Evolutionary conservation across 345 rosid genomes (phyloP), one percentile per base, ranked within the genome.

Genomic region (Salix dunnii): DNA sequence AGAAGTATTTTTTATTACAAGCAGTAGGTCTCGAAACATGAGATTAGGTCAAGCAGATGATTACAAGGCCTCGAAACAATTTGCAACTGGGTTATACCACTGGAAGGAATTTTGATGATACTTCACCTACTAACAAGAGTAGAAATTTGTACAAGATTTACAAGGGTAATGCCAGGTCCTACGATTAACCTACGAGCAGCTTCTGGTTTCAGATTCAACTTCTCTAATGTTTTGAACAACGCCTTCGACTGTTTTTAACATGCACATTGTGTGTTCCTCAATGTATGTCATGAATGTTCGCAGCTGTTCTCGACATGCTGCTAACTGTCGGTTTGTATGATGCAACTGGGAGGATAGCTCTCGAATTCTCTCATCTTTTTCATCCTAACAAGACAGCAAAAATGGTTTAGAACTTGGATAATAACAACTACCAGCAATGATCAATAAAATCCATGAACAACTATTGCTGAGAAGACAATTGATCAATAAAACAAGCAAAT

Each of bases 341-440:
- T 90, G 75, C 43, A 91, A 77, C 84, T 91, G 92, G 20, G 80
- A 74, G 0, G 89, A 90, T 77, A 90, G 62, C 83, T 88, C 93
- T 79, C 90, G 92, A 82, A 91, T 89, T 46, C 75, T 88, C 85
- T 85, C 87, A 72, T 88, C 96, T 82, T 91, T 91, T 36, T 85
- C 92, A 48, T 86, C 92, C 90, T 89, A 79, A 21, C 49, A 70
- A 58, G 43, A 70, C 7, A 72, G 13, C 27, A 30, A 49, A 27
- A 27, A n/a, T 42, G 30, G 14, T 40, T 74, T 65, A 64, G 71
- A 33, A 10, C n/a, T 48, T 48, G 0, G 20, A 48, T 48, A 16
- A 13, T 48, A 3, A 43, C 49, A 43, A 48, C 51, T 48, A 48
- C 51, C 18, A 14, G 18, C 51, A 48, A 48, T 23, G 25, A 9